Base-by-base conservation (phyloP, 2,329 filamentous ascomycete genomes). In the Diaporthe vexans region DNA sequence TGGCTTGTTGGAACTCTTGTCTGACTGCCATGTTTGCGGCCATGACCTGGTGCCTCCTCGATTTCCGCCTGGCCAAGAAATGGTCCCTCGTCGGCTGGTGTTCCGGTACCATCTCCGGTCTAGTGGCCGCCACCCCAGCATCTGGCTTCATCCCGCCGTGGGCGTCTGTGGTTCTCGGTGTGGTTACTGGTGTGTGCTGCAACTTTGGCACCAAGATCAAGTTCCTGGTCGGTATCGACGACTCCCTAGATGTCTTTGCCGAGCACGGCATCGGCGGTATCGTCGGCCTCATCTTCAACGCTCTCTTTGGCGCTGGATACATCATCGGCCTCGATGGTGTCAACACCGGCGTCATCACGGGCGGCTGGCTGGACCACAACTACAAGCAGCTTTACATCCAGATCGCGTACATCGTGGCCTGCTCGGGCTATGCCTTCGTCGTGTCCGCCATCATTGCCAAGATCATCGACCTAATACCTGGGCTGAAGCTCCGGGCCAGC, bases 1-100 rank as follows among this genome's bases (percentile, higher is more conserved):
- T 98, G 92, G 96, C 97, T 72, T 98, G 94, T 91, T 99, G 95
- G 96, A 98, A 98, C 89, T 95, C 94, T 75, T 98, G 97, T 87
- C 83, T 98, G 81, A 97, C 95, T 51, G 96, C 95, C 82, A 95
- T 95, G 87, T 97, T 98, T 80, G 96, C 91, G 54, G 93, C 95
- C 77, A 94, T 97, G 84, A 94, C 95, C 71, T 99, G 97, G 97
- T 95, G 95, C 80, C 85, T 98, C 63, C 94, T 98, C 80, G 97
- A 99, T 90, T 98, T 93, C 91, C 93, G 97, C 76, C 91, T 98
- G 74, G 95, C 95, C 75, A 92, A 92, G 85, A 98, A 98, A 88
- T 98, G 95, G 95, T 98, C 89, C 56, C 92, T 93, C 85, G 92
- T 93, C 76, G 92, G 92, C 78, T 93, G 91, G 90, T 94, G 92